Percentiles rank a stretch among this genome's conserved stretches.
Evolutionary conservation across 768 basidiomycete genomes (phyloP).

Genomic region (Tephrocybe sp.): DNA sequence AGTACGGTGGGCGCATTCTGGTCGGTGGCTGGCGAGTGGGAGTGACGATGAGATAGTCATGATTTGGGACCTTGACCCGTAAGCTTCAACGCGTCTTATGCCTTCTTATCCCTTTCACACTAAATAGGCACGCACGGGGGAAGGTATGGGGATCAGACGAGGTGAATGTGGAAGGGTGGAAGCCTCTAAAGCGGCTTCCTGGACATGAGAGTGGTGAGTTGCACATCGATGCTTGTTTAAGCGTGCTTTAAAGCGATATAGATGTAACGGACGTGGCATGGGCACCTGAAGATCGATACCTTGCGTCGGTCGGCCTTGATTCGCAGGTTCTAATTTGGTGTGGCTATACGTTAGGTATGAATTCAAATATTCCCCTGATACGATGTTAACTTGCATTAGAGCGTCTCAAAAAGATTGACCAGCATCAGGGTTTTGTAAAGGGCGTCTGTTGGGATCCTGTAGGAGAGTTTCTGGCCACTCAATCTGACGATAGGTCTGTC

Average conservation of each 20-base stretch:
- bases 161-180: constrained; percentile 97
- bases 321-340: constrained; percentile 93
- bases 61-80: constrained; percentile 98
- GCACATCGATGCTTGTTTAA: not conserved
- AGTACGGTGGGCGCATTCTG: constrained; percentile 92
- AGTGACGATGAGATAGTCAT: constrained; percentile 95
- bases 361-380: constrained; percentile 1
- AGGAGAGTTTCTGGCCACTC: constrained; percentile 95
- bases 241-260: constrained; percentile 28
- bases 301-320: constrained; percentile 93
- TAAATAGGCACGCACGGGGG: constrained; percentile 67
- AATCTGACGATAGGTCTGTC: constrained; percentile 94
- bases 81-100: constrained; percentile 34
- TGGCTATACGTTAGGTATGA: constrained; percentile 82
- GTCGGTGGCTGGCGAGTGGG: constrained; percentile 92
- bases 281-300: constrained; percentile 88
- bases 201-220: constrained; percentile 90
- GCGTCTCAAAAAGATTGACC: constrained; percentile 77
- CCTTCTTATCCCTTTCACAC: constrained; percentile 5
- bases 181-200: constrained; percentile 85
- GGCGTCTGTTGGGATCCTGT: constrained; percentile 99
- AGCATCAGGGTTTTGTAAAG: constrained; percentile 96
- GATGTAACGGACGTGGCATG: constrained; percentile 96
- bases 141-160: constrained; percentile 95
- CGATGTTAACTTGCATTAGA: constrained; percentile 46